Base-by-base conservation (phyloP, 2,329 filamentous ascomycete species). In the Fusarium falciforme region DNA sequence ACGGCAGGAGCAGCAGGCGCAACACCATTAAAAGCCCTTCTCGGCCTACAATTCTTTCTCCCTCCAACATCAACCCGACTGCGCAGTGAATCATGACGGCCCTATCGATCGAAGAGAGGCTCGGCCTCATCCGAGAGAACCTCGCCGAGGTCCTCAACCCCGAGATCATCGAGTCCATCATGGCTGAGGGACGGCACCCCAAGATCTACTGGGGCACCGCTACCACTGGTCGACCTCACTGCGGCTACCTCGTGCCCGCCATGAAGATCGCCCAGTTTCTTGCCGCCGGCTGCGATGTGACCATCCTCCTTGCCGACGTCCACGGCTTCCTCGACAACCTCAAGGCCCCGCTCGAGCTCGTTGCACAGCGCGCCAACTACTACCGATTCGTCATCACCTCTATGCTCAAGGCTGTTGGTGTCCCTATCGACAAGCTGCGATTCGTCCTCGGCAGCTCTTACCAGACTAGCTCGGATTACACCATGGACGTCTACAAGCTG, bases 201-300 rank as follows among this genome's bases (percentile, higher is more conserved):
- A 93, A 91, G 81, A 90, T 97, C 82, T 97, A 97, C 90, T 97
- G 94, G 94, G 93, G 90, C 47, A 96, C 93, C 42, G 93, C 94
- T 20, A 94, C 94, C 17, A 97, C 94, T 0, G 94, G 94, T n/a
- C 89, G 92, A 69, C 95, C 95, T 64, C 95, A 98, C 83, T 93
- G 91, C 81, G 95, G 94, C 76, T 98, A 98, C 88, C 94, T 97
- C 72, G 93, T 96, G 11, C 92, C 95, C 7, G 92, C 93, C 77
- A 90, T 97, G 80, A 98, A 98, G 84, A 93, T 98, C 72, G 95
- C 94, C 42, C 93, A 98, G 82, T 91, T 97, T 79, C 90, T 98
- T 36, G 89, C 90, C 38, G 95, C 96, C 33, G 95, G 93, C 40
- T 98, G 94, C 85, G 90, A 95, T 68, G 91, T 97, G 68, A 93